Base-by-base conservation (phyloP, 495 filamentous ascomycete genomes). In the Barbatosphaeria neglecta region DNA sequence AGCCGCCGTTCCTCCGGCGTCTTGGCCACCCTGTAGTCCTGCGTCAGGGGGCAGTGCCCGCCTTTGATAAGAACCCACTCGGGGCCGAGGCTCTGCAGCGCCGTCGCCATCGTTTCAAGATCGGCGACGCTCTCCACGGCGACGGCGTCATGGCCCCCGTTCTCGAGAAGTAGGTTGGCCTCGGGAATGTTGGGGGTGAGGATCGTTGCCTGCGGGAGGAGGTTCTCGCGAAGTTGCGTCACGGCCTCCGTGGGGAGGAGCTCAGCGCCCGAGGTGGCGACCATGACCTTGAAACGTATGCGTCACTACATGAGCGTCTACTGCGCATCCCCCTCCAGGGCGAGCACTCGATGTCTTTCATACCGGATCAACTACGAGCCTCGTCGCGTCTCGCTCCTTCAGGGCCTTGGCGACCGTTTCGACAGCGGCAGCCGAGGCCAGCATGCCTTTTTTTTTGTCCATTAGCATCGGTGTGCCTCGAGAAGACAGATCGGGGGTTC, bases 181-280 rank as follows among this genome's bases (percentile, higher is more conserved):
- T 98, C 92, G 4, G 90, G 88, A 18, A 95, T 75, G 56, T 98
- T 98, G 4, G 92, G 90, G 0, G 92, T 98, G 20, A 95, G 62
- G 41, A 98, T 66, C 1, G 81, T 90, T 0, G 88, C 77, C 40
- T 80, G 57, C 2, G 86, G 85, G n/a, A 97, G 75, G 13, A 97
- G 60, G 28, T 76, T 65, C 22, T 74, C 65, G 44, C 83, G 72
- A 17, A 96, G 62, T 22, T 67, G 73, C 25, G 72, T 50, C 28
- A 95, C 69, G 24, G 90, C 86, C 6, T 76, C 67, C 33, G 76
- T 58, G 1, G 87, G 84, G 7, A 96, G 68, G 27, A 97, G 68
- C 56, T 81, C 69, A 7, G 86, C 77, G 15, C 89, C 88, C 39
- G 80, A 86, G 1, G 90, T 96, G 7, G 90, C 85, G 15, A 95